Evolutionary conservation across 805 yeast species (phyloP).

Genomic region (Scheffersomyces amazonensis): DNA sequence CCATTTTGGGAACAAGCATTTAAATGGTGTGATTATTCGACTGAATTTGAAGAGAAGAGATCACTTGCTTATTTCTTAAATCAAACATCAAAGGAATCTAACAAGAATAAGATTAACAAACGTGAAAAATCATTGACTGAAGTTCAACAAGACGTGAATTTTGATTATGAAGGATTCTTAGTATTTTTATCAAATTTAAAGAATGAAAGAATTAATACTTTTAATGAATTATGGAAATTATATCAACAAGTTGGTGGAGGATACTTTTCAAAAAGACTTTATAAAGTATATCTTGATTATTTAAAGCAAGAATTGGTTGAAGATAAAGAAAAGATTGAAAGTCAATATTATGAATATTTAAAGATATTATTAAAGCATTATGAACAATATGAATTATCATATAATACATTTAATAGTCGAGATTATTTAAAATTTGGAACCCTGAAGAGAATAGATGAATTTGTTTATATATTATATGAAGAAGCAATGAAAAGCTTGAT

Average conservation of each 20-base stretch:
- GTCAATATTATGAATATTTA: constrained; percentile 21
- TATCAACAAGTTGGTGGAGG: constrained; percentile 20
- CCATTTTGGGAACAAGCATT: constrained; percentile 36
- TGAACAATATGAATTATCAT: constrained; percentile 14
- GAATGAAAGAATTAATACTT: constrained; percentile 21
- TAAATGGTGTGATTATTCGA: constrained; percentile 35
- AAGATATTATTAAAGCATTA: constrained; percentile 10
- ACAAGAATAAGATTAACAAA: neutral
- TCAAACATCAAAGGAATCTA: constrained; percentile 8
- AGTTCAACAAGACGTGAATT: constrained; percentile 29
- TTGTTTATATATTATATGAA: constrained; percentile 13
- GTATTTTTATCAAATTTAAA: constrained; percentile 20
- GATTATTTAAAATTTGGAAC: neutral
- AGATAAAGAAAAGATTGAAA: constrained; percentile 8
- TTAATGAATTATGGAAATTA: constrained; percentile 34
- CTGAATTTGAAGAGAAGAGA: constrained; percentile 23
- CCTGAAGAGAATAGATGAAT: constrained; percentile 8
- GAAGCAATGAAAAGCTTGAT: constrained; percentile 24
- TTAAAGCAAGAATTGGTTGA: constrained; percentile 21
- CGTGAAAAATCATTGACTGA: constrained; percentile 17
- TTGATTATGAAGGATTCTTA: constrained; percentile 38
- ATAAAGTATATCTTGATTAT: constrained; percentile 18
- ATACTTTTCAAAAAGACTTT: constrained; percentile 20
- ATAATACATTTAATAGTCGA: constrained; percentile 10
- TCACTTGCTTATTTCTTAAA: constrained; percentile 26